Evolutionary conservation across 208 protist species (phyloP).

Genomic region (Histomonas meleagridis): DNA sequence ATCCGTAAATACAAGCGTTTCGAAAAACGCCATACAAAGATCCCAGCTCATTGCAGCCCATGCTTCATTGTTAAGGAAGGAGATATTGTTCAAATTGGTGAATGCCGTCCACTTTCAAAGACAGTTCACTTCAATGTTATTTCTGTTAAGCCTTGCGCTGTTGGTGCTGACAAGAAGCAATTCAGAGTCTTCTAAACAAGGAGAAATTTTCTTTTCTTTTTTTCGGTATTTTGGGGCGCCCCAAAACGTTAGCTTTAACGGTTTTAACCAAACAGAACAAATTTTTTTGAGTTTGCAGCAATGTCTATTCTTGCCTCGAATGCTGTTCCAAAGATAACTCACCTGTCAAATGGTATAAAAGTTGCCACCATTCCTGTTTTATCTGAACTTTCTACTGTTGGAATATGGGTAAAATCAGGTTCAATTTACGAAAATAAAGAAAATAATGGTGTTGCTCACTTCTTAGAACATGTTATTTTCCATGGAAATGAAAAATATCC

Average conservation of each 20-base stretch:
- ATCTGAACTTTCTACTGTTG: background rate
- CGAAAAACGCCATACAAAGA: slow-evolving; percentile 98
- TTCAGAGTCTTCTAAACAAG: slow-evolving; percentile 33
- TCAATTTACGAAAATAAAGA: background rate
- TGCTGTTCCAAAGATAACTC: background rate
- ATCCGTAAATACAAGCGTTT: slow-evolving; percentile 99
- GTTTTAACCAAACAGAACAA: too few species aligned
- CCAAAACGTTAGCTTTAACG: too few species aligned
- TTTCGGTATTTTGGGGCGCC: too few species aligned
- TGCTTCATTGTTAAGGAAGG: slow-evolving; percentile 90
- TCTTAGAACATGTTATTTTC: slow-evolving; percentile 19
- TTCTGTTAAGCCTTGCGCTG: slow-evolving; percentile 57
- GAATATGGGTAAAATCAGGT: slow-evolving; percentile 17
- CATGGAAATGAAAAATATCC: slow-evolving; percentile 23
- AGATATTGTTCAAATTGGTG: slow-evolving; percentile 91
- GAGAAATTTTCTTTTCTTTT: too few species aligned
- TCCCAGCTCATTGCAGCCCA: slow-evolving; percentile 93
- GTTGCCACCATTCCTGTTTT: slow-evolving; percentile 19
- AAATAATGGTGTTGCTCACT: slow-evolving; percentile 10
- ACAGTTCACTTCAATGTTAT: slow-evolving; percentile 99
- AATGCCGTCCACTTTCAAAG: slow-evolving; percentile 88
- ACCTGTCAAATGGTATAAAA: background rate
- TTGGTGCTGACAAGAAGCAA: slow-evolving; percentile 26
- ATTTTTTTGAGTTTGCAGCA: too few species aligned
- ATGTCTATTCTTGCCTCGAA: background rate